phyloP scores from a whole-genome alignment of 73 alveolate genomes.

The Tetrahymena elliotti region DNA sequence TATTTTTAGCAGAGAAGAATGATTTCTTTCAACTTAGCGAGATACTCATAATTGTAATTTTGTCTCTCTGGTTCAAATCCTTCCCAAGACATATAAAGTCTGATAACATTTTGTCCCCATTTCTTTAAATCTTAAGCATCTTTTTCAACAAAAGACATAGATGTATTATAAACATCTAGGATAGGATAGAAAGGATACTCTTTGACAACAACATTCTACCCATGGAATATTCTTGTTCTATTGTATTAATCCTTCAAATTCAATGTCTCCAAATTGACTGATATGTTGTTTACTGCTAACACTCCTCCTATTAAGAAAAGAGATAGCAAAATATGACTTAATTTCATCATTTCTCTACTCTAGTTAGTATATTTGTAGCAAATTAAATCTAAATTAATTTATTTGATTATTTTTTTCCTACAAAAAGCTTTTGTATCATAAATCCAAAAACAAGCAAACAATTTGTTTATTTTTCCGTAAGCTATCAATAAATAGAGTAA shows the following conservation, averaged over 20 bases:
- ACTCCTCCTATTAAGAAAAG: not conserved
- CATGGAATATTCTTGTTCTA: not conserved
- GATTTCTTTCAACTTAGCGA: constrained; percentile 65
- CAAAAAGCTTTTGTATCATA: not conserved
- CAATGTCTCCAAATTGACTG: not conserved
- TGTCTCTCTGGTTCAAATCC: constrained; percentile 81
- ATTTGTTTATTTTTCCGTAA: no score
- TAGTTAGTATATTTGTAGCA: not conserved
- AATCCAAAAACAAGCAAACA: not conserved
- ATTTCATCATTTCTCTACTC: not conserved
- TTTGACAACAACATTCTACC: not conserved
- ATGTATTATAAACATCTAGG: not conserved
- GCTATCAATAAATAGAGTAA: no score
- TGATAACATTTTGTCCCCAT: constrained; percentile 75
- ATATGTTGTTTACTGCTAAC: not conserved
- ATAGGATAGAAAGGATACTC: not conserved
- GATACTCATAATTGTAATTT: constrained; percentile 65
- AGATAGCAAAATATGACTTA: not conserved
- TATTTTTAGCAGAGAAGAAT: constrained; percentile 66
- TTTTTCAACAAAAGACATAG: not conserved
- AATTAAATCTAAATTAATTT: not conserved
- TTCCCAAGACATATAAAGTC: constrained; percentile 90
- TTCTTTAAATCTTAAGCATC: not conserved
- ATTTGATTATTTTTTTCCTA: not conserved
- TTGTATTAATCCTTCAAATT: not conserved